These are phyloP conservation scores for Lasiodiplodia citricola DNA, from an alignment of 2,329 filamentous ascomycete species.

Conservation along the genomic window DNA sequence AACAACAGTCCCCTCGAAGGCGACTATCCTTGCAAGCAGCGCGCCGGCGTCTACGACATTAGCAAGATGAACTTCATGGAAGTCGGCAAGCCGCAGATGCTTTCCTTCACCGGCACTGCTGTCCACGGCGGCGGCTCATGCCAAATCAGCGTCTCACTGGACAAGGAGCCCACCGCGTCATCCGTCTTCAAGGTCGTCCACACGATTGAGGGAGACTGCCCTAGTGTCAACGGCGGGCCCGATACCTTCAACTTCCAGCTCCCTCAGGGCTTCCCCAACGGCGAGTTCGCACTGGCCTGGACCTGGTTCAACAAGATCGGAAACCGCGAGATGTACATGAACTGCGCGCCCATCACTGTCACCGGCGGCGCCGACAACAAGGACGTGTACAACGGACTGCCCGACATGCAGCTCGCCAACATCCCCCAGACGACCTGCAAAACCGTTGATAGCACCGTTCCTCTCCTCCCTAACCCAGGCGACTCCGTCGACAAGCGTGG, in stretches of 20 bases:
- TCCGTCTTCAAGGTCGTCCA: slow-evolving; percentile 88
- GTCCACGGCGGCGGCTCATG: slow-evolving; percentile 91
- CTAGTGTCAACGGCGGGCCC: slow-evolving; percentile 66
- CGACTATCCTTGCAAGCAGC: slow-evolving; percentile 83
- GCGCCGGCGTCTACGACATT: slow-evolving; percentile 52
- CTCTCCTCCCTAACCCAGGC: slow-evolving; percentile 68
- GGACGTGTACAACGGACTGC: slow-evolving; percentile 64
- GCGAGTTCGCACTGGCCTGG: slow-evolving; percentile 81
- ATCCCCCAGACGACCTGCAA: slow-evolving; percentile 56
- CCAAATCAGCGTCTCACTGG: slow-evolving; percentile 81
- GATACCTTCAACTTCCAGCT: slow-evolving; percentile 72
- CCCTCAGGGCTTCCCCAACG: slow-evolving; percentile 73
- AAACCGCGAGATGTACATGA: slow-evolving; percentile 77
- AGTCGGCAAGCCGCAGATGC: slow-evolving; percentile 64
- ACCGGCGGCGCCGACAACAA: slow-evolving; percentile 51
- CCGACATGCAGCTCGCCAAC: slow-evolving; percentile 74
- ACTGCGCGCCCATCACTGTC: slow-evolving; percentile 78
- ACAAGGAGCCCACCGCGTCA: slow-evolving; percentile 68
- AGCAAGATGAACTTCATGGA: slow-evolving; percentile 63
- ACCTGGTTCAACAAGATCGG: slow-evolving; percentile 81
- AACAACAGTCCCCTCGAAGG: slow-evolving; percentile 73
- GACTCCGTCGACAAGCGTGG: slow-evolving; percentile 49
- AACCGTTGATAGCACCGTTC: slow-evolving; percentile 58
- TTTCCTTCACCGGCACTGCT: slow-evolving; percentile 74
- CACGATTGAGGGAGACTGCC: slow-evolving; percentile 85